A percentile compares a stretch with the other conserved stretches of the same genome.
Conservation (phyloP, 352 stramenopile species). For the Phytopythium cucurbitacearum region DNA sequence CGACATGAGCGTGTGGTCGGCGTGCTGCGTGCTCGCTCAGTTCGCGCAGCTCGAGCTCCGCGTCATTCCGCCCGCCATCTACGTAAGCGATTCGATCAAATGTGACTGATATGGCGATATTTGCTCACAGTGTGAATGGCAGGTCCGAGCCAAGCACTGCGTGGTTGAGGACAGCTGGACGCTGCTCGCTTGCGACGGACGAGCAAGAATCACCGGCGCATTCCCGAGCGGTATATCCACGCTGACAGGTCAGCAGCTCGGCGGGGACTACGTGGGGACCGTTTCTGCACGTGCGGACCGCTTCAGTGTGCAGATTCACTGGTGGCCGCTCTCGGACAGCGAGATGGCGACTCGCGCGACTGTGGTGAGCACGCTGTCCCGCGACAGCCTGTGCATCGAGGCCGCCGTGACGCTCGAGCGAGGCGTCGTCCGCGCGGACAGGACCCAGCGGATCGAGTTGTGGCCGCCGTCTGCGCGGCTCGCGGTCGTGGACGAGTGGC, state of each 20-base stretch:
- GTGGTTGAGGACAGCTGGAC: constrained; percentile 26
- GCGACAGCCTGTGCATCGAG: too few relatives aligned
- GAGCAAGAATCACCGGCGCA: constrained; percentile 2
- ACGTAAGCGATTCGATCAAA: constrained; percentile 9
- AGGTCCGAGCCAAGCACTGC: constrained; percentile 23
- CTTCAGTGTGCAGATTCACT: background rate
- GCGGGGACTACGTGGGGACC: background rate
- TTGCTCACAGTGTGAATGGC: background rate
- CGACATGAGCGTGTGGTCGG: constrained; percentile 17
- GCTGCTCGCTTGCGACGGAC: constrained; percentile 29
- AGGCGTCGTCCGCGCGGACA: too few relatives aligned
- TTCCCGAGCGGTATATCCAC: constrained; percentile 8
- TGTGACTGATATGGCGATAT: constrained; percentile 2
- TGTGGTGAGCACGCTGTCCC: too few relatives aligned
- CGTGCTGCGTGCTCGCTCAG: constrained; percentile 21
- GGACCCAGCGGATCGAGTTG: too few relatives aligned
- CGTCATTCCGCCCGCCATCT: constrained; percentile 16
- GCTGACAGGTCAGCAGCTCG: constrained; percentile 4
- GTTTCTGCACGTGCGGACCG: background rate
- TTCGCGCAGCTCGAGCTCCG: constrained; percentile 20
- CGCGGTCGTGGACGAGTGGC: too few relatives aligned
- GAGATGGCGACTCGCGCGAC: too few relatives aligned
- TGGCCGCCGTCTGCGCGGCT: too few relatives aligned
- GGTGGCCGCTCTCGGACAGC: background rate
- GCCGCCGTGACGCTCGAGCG: too few relatives aligned